A percentile compares a stretch with the other conserved stretches of the same genome.
phyloP scores from a whole-genome alignment of 495 filamentous ascomycete species.

The Acidomyces sp. region DNA sequence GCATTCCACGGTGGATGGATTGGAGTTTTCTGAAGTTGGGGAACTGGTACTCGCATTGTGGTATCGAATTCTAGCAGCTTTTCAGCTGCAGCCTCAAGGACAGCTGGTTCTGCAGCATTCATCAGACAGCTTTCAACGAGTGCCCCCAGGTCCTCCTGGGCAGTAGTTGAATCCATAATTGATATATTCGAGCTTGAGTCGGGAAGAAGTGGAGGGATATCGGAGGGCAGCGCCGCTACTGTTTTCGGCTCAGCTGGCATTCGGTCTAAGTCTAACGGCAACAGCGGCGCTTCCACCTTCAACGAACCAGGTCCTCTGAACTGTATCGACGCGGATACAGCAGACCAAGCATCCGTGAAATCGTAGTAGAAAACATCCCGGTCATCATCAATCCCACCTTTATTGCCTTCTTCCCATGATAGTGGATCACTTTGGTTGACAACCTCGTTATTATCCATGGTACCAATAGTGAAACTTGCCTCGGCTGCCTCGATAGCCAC shows the following conservation, averaged over 20 bases:
- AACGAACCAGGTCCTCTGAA: too few relatives aligned
- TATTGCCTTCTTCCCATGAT: not conserved
- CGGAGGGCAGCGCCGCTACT: slow-evolving; percentile 30
- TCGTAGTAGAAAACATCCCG: too few relatives aligned
- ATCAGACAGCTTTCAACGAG: slow-evolving; percentile 34
- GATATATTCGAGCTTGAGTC: slow-evolving; percentile 19
- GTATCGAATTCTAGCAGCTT: slow-evolving; percentile 48
- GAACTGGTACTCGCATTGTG: slow-evolving; percentile 31
- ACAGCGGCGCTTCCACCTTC: slow-evolving; percentile 34
- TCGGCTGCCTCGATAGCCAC: slow-evolving; percentile 8
- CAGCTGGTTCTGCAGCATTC: slow-evolving; percentile 33
- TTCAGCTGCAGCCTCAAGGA: slow-evolving; percentile 44
- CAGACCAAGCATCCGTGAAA: too few relatives aligned
- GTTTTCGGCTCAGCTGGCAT: slow-evolving; percentile 26
- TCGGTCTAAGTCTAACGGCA: slow-evolving; percentile 21
- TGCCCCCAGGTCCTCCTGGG: slow-evolving; percentile 26
- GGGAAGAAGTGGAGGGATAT: slow-evolving; percentile 22
- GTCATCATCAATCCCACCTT: too few relatives aligned
- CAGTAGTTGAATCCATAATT: slow-evolving; percentile 17
- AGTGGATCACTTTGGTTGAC: not conserved
- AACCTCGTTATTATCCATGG: not conserved
- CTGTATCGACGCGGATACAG: too few relatives aligned
- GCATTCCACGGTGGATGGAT: slow-evolving; percentile 4
- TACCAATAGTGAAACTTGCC: not conserved
- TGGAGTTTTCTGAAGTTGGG: not conserved